These are phyloP conservation scores for Trichomonas vaginalis DNA, from an alignment of 208 protist genomes.

Conservation along the genomic window DNA sequence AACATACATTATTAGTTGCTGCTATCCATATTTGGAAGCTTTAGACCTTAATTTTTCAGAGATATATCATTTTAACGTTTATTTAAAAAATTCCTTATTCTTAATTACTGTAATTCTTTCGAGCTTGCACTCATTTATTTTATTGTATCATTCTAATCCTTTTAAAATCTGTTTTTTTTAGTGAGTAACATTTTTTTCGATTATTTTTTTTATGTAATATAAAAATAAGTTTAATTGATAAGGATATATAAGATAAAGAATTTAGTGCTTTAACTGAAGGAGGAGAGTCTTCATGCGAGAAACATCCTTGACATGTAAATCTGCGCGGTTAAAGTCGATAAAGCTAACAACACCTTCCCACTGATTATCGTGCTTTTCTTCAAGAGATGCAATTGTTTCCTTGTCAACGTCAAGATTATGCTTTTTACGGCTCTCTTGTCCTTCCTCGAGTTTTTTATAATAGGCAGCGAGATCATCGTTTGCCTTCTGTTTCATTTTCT, in stretches of 20 bases:
- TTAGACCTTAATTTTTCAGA: too few relatives aligned
- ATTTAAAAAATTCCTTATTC: too few relatives aligned
- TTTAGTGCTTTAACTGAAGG: slow-evolving; percentile 6
- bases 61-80: too few relatives aligned
- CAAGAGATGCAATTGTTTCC: not conserved
- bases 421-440: not conserved
- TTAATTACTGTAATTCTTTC: too few relatives aligned
- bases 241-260: not conserved
- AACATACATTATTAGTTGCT: too few relatives aligned
- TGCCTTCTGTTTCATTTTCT: not conserved
- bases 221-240: not conserved
- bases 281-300: slow-evolving; percentile 2
- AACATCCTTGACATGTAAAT: not conserved
- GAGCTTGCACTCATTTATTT: too few relatives aligned
- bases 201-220: too few relatives aligned
- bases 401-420: not conserved
- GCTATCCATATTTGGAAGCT: too few relatives aligned
- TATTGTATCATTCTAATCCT: too few relatives aligned
- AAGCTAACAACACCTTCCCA: slow-evolving; percentile 10
- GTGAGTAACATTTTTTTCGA: too few relatives aligned
- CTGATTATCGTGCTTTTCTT: not conserved
- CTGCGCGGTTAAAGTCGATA: slow-evolving; percentile 9
- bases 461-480: not conserved
- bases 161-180: too few relatives aligned
- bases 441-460: not conserved